phyloP scores from a whole-genome alignment of 2,329 filamentous ascomycete genomes.

The Apiospora malaysiana region DNA sequence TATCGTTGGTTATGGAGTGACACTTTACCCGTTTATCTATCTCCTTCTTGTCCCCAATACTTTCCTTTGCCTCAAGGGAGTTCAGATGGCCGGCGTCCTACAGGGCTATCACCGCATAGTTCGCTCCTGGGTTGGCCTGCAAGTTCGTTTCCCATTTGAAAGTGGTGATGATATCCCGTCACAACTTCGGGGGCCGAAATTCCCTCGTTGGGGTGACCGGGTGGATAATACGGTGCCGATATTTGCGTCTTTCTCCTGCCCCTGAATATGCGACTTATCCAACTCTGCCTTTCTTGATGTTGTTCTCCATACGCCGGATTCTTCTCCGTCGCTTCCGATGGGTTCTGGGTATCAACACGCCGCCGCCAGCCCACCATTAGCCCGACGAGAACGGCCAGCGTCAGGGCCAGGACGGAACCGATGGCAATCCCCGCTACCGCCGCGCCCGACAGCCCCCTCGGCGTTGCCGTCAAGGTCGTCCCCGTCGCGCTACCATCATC shows the following conservation, averaged over 20 bases:
- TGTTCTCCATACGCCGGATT: background rate
- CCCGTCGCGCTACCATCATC: too few relatives aligned
- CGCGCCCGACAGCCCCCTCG: background rate
- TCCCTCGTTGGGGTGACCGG: background rate
- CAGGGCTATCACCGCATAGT: background rate
- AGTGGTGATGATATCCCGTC: background rate
- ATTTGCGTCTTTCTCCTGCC: background rate
- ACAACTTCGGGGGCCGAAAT: background rate
- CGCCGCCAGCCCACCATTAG: background rate
- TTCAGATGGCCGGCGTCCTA: background rate
- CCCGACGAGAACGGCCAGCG: background rate
- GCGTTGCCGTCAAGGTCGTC: background rate
- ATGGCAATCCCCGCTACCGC: background rate
- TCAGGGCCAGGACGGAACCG: background rate
- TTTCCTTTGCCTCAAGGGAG: background rate
- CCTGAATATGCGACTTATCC: background rate
- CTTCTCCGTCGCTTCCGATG: background rate
- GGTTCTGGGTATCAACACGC: background rate
- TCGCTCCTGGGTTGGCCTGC: background rate
- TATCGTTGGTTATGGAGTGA: background rate
- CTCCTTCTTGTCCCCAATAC: too few relatives aligned
- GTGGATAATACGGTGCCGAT: background rate
- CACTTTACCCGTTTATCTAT: too few relatives aligned
- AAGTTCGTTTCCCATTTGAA: background rate
- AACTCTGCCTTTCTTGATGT: background rate